Evolutionary conservation across 2,329 filamentous ascomycete genomes (phyloP).

Genomic region (Aspergillus fumigatus): DNA sequence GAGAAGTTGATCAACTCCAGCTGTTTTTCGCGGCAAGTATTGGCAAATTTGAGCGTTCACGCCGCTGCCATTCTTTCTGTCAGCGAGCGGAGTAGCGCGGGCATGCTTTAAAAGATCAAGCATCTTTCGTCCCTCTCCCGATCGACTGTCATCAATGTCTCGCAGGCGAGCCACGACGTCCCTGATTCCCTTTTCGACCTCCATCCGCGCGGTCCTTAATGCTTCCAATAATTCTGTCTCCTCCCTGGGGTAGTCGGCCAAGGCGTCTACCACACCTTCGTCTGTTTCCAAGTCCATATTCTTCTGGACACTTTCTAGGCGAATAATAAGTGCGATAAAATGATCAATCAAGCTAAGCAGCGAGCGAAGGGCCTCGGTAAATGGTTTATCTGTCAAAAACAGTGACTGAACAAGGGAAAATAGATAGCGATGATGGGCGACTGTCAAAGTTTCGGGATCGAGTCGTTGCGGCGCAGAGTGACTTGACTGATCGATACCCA

Average conservation of each 20-base stretch:
- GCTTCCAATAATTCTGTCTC: conserved; percentile 63
- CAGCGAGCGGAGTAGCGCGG: conserved; percentile 22
- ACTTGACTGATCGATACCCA: conserved; percentile 7
- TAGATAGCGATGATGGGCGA: conserved; percentile 75
- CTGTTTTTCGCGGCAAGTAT: conserved; percentile 68
- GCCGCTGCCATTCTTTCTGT: conserved; percentile 20
- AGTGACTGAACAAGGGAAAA: conserved; percentile 52
- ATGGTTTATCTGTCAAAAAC: conserved; percentile 39
- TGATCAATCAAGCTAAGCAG: conserved; percentile 63
- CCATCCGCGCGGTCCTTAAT: conserved; percentile 58
- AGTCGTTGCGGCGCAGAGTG: conserved; percentile 44
- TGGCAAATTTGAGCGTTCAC: conserved; percentile 18
- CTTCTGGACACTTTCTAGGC: conserved; percentile 71
- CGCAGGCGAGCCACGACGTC: conserved; percentile 53
- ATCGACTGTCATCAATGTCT: conserved; percentile 56
- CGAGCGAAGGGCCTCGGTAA: conserved; percentile 36
- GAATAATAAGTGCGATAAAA: conserved; percentile 70
- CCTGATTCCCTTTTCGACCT: conserved; percentile 64
- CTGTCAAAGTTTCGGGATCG: conserved; percentile 79
- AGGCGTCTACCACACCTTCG: conserved; percentile 73
- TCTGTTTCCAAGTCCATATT: conserved; percentile 77
- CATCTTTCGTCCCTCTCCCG: conserved; percentile 35
- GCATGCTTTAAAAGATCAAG: conserved; percentile 27
- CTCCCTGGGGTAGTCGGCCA: conserved; percentile 66
- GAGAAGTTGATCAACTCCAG: conserved; percentile 75